A percentile compares a stretch with the other conserved stretches of the same genome.
These are phyloP conservation scores for Aspergillus melleus DNA, from an alignment of 2,329 filamentous ascomycete species.

Conservation along the genomic window DNA sequence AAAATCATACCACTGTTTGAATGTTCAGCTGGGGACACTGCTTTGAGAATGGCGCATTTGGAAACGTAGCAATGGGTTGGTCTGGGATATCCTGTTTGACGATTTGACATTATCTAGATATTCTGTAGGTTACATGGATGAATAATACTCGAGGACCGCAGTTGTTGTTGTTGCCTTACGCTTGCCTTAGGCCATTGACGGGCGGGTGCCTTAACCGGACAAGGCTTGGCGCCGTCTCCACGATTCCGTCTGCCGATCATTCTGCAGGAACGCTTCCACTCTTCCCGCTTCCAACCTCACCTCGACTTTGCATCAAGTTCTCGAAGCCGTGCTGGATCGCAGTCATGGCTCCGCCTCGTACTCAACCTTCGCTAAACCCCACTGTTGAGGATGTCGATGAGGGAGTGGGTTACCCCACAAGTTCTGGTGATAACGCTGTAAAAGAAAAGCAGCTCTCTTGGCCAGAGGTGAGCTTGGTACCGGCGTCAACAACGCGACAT, in stretches of 20 bases:
- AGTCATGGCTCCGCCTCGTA: constrained; percentile 5
- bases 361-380: constrained; percentile 11
- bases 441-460: constrained; percentile 10
- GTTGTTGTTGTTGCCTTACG: no score
- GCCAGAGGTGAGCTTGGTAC: constrained; percentile 21
- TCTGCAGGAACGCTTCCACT: not conserved
- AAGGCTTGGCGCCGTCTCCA: not conserved
- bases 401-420: not conserved
- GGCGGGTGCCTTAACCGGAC: no score
- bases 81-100: not conserved
- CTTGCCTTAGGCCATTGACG: no score
- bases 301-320: constrained; percentile 12
- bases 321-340: not conserved
- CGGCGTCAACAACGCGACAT: not conserved
- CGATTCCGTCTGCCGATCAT: not conserved
- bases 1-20: constrained; percentile 13
- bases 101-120: not conserved
- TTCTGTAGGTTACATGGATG: constrained; percentile 1
- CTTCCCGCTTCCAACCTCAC: constrained; percentile 8
- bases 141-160: not conserved
- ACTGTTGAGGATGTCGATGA: constrained; percentile 20
- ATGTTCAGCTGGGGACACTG: not conserved
- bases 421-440: not conserved
- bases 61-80: constrained; percentile 6
- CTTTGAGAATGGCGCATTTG: constrained; percentile 12